Evolutionary conservation across 2,329 filamentous ascomycete species (phyloP).

Genomic region (Penicillium sp.): DNA sequence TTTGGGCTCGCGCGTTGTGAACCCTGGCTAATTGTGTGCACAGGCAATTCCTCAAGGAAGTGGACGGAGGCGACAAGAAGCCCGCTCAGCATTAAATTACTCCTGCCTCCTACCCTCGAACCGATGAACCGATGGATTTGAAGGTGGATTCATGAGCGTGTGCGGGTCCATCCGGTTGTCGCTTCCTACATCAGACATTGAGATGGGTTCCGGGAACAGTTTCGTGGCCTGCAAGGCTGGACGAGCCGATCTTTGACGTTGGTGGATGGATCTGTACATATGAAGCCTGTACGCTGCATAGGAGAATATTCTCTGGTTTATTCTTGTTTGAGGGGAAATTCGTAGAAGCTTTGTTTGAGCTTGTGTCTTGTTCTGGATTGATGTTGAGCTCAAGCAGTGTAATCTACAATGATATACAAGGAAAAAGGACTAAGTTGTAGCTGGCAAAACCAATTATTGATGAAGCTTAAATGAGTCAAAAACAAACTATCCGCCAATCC

Average conservation of each 20-base stretch:
- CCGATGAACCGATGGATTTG: slow-evolving; percentile 16
- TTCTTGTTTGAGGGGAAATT: not conserved
- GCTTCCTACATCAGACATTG: slow-evolving; percentile 10
- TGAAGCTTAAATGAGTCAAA: too few relatives aligned
- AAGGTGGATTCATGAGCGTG: slow-evolving; percentile 12
- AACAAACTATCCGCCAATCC: too few relatives aligned
- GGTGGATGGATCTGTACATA: slow-evolving; percentile 26
- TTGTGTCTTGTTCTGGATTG: too few relatives aligned
- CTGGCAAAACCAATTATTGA: too few relatives aligned
- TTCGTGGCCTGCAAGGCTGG: slow-evolving; percentile 6
- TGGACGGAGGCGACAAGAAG: slow-evolving; percentile 46
- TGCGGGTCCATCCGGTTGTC: slow-evolving; percentile 12
- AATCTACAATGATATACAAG: too few relatives aligned
- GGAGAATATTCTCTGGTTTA: slow-evolving; percentile 10
- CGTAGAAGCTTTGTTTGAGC: not conserved
- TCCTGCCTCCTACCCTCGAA: slow-evolving; percentile 6
- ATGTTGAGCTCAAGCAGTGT: too few relatives aligned
- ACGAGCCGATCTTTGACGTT: slow-evolving; percentile 9
- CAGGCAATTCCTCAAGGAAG: slow-evolving; percentile 49
- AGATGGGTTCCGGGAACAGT: slow-evolving; percentile 7
- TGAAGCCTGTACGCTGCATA: slow-evolving; percentile 26
- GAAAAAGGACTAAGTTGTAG: too few relatives aligned
- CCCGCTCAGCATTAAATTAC: slow-evolving; percentile 34
- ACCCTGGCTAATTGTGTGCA: not conserved
- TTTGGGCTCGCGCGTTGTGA: too few relatives aligned